A percentile compares a stretch with the other conserved stretches of the same genome.
Conservation (phyloP, 2,329 filamentous ascomycete genomes). For the Paecilomyces niveus region DNA sequence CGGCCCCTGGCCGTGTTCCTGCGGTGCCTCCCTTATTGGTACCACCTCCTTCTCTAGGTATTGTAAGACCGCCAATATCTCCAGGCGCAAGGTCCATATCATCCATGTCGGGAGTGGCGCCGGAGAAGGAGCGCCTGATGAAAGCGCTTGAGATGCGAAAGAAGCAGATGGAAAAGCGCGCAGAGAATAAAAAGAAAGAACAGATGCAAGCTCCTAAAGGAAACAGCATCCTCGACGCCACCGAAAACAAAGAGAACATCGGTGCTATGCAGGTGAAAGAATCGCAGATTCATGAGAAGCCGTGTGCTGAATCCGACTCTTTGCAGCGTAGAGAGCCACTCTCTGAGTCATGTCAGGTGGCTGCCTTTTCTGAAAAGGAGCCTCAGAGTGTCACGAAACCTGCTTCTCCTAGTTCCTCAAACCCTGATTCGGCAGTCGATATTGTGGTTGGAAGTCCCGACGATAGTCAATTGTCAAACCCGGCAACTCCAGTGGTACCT, state of each 20-base stretch:
- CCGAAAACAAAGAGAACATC: slow-evolving; percentile 20
- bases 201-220: slow-evolving; percentile 9
- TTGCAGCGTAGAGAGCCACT: neutral
- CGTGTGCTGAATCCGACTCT: neutral
- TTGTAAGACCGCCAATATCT: slow-evolving; percentile 28
- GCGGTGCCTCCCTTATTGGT: slow-evolving; percentile 30
- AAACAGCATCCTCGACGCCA: slow-evolving; percentile 4
- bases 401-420: slow-evolving; percentile 9
- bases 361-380: neutral
- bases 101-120: slow-evolving; percentile 57
- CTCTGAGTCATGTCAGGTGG: neutral
- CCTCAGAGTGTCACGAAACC: slow-evolving; percentile 8
- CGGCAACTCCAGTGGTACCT: neutral
- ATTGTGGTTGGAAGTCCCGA: slow-evolving; percentile 11
- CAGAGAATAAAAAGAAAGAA: slow-evolving; percentile 21
- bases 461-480: slow-evolving; percentile 10
- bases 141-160: slow-evolving; percentile 88
- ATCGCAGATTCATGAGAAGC: slow-evolving; percentile 2
- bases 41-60: slow-evolving; percentile 28
- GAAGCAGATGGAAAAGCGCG: slow-evolving; percentile 56
- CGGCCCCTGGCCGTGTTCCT: neutral
- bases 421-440: slow-evolving; percentile 18
- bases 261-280: slow-evolving; percentile 14
- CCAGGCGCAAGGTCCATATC: slow-evolving; percentile 34
- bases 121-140: slow-evolving; percentile 87